Percentiles rank a stretch among this genome's conserved stretches.
phyloP scores from a whole-genome alignment of 768 basidiomycete genomes.

The Filobasidium floriforme region DNA sequence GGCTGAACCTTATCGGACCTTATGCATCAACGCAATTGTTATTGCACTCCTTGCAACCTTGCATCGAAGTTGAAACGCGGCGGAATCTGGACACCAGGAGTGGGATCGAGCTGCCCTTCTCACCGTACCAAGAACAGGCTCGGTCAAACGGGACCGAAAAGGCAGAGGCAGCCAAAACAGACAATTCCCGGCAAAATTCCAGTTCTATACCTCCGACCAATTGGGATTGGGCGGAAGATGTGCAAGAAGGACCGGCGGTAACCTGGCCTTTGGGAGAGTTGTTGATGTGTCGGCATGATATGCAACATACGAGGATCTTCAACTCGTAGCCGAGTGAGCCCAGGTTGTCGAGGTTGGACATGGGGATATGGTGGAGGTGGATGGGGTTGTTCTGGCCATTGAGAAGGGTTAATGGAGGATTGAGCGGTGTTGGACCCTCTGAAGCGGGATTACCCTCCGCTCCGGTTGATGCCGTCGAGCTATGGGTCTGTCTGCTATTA shows the following conservation, averaged over 20 bases:
- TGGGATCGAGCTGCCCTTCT: neutral
- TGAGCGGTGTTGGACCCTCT: no score
- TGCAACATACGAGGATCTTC: conserved; percentile 93
- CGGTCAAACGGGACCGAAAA: neutral
- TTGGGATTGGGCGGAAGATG: conserved; percentile 32
- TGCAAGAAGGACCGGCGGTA: conserved; percentile 62
- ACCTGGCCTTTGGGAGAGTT: conserved; percentile 97
- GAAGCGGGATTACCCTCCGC: no score
- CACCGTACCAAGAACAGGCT: neutral
- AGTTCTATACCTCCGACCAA: neutral
- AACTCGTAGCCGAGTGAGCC: conserved; percentile 52
- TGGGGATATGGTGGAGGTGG: neutral
- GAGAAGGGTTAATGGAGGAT: no score
- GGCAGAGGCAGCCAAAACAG: conserved; percentile 6
- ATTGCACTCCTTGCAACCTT: conserved; percentile 58
- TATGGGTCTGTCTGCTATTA: neutral
- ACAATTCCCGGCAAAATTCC: neutral
- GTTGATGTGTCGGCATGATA: conserved; percentile 77
- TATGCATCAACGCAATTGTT: conserved; percentile 85
- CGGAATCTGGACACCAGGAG: neutral
- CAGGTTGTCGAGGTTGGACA: no score
- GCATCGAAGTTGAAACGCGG: conserved; percentile 2
- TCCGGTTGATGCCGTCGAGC: no score
- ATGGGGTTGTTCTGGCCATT: neutral
- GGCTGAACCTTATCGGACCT: conserved; percentile 84